Base-by-base conservation (phyloP, 2,329 filamentous ascomycete species). In the Cladophialophora yegresii region DNA sequence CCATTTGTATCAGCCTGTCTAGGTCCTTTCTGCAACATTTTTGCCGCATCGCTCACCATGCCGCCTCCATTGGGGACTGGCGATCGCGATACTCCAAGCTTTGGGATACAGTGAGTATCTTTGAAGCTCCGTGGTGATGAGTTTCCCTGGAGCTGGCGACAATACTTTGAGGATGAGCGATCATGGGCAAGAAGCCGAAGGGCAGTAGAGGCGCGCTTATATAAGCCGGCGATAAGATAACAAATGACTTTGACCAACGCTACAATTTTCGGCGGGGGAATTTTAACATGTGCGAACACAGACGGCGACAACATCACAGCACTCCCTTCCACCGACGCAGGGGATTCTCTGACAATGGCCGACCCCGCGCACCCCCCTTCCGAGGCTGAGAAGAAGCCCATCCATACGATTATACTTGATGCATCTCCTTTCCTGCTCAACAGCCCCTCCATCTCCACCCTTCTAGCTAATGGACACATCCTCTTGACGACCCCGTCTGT, bases 401-500 rank as follows among this genome's bases (percentile, higher is more conserved):
- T 96, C 56, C 88, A 96, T 79, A 89, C 89, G 60, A 86, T 98
- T 58, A 85, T 98, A 30, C 84, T 99, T 70, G 95, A 99, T 75
- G 90, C 95, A 2, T 93, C 93, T 28, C 92, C 93, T 7, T 87
- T 99, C 66, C 93, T 99, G 76, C 93, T 93, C 75, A 97, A 97
- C 79, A 89, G 95, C 69, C 92, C 93, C 12, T 82, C 91, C 10
- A 86, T 95, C 26, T 96, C 91, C 53, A 91, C 90, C 0, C 86
- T 99, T 10, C 81, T 96, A 58, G 84, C 85, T 43, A 87, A 91
- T 75, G 88, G 92, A 54, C 88, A 95, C 72, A 81, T 84, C 64
- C 83, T 97, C 49, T 86, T 92, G 73, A 97, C 92, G 0, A 90
- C 93, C 0, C 92, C 93, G 0, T 88, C 89, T 7, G 92, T 99